These are phyloP conservation scores for Nothophoma quercina DNA, from an alignment of 2,329 filamentous ascomycete genomes.

Conservation along the genomic window DNA sequence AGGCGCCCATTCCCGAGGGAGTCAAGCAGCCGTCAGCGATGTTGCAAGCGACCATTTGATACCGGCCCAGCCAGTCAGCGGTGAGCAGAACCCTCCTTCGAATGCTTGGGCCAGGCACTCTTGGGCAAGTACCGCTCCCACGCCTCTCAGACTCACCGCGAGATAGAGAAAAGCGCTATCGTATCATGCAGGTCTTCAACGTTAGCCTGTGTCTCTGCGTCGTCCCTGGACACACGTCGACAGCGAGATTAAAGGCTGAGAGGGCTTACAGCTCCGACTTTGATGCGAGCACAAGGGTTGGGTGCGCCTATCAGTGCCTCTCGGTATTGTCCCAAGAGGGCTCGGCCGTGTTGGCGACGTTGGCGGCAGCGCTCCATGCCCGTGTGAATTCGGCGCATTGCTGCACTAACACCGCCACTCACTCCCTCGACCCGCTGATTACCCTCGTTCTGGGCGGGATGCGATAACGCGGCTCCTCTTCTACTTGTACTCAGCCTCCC, in stretches of 20 bases:
- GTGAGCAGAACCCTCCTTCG: constrained; percentile 1
- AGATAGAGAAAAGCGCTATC: constrained; percentile 17
- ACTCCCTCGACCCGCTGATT: constrained; percentile 19
- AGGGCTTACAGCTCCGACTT: constrained; percentile 1
- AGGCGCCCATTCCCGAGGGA: constrained; percentile 3
- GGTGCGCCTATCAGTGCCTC: constrained; percentile 16
- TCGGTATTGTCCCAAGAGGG: constrained; percentile 16
- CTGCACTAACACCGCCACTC: constrained; percentile 19
- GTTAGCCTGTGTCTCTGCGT: background rate
- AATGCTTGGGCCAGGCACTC: constrained; percentile 9
- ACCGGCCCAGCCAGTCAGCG: constrained; percentile 24
- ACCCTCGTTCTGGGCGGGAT: constrained; percentile 12
- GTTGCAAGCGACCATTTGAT: constrained; percentile 6
- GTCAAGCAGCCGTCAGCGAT: constrained; percentile 10
- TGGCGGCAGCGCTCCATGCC: constrained; percentile 13
- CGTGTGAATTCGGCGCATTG: constrained; percentile 8
- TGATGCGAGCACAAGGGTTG: constrained; percentile 5
- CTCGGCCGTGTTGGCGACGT: constrained; percentile 18
- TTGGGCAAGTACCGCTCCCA: constrained; percentile 3
- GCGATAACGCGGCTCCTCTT: constrained; percentile 21
- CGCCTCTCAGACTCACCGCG: background rate
- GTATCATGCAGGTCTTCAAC: constrained; percentile 8
- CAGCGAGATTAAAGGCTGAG: background rate
- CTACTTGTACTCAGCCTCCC: constrained; percentile 7
- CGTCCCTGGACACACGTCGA: background rate